Percentiles rank a stretch among this genome's conserved stretches.
Conservation (phyloP, 352 stramenopile species). For the Nothophytophthora sp. region DNA sequence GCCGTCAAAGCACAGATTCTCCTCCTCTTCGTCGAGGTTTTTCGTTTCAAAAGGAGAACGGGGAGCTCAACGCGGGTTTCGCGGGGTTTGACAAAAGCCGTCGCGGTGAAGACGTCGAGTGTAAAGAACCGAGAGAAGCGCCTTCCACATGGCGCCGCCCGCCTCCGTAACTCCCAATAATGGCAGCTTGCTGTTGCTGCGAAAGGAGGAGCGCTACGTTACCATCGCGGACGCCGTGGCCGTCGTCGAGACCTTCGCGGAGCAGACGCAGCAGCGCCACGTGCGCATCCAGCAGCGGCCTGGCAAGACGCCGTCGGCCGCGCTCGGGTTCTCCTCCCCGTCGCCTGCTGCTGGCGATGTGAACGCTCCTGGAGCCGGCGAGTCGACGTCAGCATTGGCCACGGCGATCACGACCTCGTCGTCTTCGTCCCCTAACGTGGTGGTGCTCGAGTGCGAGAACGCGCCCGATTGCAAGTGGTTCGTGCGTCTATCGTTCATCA, state of each 20-base stretch:
- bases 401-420: neutral
- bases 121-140: too few species aligned
- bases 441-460: slow-evolving; percentile 66
- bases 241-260: slow-evolving; percentile 58
- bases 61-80: too few species aligned
- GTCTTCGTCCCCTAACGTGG: slow-evolving; percentile 31
- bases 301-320: slow-evolving; percentile 1
- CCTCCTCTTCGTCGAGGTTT: neutral
- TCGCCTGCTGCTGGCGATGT: neutral
- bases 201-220: slow-evolving; percentile 65
- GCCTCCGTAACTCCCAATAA: too few species aligned
- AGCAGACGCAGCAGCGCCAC: slow-evolving; percentile 51
- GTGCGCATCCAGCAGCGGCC: slow-evolving; percentile 49
- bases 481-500: slow-evolving; percentile 60
- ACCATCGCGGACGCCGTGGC: slow-evolving; percentile 67
- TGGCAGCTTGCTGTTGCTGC: slow-evolving; percentile 28
- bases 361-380: neutral
- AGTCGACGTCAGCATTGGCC: neutral
- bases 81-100: slow-evolving; percentile 60
- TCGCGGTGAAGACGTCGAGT: too few species aligned
- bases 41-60: slow-evolving; percentile 5
- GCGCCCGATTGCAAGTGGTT: slow-evolving; percentile 78
- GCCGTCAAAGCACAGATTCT: too few species aligned
- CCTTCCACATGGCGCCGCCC: too few species aligned
- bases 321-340: slow-evolving; percentile 1